Conservation (phyloP, 2,329 filamentous ascomycete species). For the Trichoderma polysporum region DNA sequence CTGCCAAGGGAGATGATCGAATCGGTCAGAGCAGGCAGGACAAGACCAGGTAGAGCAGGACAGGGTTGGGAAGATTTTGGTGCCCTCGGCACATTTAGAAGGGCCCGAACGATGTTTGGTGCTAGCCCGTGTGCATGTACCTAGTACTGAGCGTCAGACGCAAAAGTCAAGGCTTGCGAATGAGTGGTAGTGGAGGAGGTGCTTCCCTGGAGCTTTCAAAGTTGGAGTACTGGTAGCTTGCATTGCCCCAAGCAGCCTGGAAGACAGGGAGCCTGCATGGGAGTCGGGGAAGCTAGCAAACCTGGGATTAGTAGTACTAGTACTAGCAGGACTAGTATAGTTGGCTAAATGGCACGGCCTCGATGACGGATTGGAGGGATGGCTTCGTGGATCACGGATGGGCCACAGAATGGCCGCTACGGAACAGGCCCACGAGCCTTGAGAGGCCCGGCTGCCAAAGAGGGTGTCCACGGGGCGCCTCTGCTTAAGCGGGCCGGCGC, state of each 20-base stretch:
- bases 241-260: neutral
- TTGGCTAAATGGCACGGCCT: constrained; percentile 9
- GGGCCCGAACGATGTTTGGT: neutral
- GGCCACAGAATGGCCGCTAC: neutral
- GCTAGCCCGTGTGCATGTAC: constrained; percentile 3
- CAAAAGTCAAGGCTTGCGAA: constrained; percentile 6
- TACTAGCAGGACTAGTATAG: neutral
- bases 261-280: constrained; percentile 15
- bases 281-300: constrained; percentile 15
- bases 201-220: constrained; percentile 1
- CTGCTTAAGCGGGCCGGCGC: constrained; percentile 16
- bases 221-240: constrained; percentile 1
- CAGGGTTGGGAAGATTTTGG: constrained; percentile 12
- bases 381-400: constrained; percentile 9
- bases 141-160: neutral
- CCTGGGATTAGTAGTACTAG: constrained; percentile 10
- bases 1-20: neutral
- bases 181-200: neutral
- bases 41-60: neutral
- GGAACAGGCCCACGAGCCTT: neutral
- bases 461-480: constrained; percentile 12
- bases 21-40: neutral
- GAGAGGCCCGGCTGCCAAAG: neutral
- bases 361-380: constrained; percentile 8
- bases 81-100: constrained; percentile 16